Conservation (phyloP, 2,329 filamentous ascomycete species). For the Plectosphaerella plurivora region DNA sequence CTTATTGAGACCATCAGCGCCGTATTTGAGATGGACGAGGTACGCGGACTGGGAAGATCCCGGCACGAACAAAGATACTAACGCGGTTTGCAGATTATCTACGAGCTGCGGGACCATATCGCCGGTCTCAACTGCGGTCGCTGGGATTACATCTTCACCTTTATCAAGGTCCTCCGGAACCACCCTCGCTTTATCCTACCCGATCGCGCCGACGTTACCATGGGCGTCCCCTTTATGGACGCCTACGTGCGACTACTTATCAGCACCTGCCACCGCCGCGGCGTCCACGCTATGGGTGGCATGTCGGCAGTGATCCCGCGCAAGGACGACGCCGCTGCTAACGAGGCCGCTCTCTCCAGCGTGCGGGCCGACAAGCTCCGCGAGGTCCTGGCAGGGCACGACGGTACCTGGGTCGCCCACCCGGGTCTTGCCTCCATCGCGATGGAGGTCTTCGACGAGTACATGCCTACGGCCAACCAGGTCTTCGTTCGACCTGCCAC, state of each 20-base stretch:
- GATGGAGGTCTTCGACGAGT: conserved; percentile 89
- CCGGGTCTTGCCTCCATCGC: conserved; percentile 87
- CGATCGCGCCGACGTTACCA: conserved; percentile 85
- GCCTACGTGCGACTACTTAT: conserved; percentile 82
- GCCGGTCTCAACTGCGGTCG: conserved; percentile 96
- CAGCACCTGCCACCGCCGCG: conserved; percentile 94
- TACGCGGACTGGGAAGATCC: neutral
- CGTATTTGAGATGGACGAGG: conserved; percentile 97
- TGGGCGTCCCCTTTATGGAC: conserved; percentile 98
- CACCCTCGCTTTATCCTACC: conserved; percentile 91
- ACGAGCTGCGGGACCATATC: conserved; percentile 94
- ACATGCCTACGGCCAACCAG: conserved; percentile 99
- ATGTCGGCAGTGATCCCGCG: conserved; percentile 99
- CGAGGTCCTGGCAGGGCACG: conserved; percentile 91
- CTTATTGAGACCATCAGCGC: conserved; percentile 97
- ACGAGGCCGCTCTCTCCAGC: conserved; percentile 89
- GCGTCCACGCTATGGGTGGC: conserved; percentile 97
- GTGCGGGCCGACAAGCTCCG: conserved; percentile 95
- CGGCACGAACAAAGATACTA: neutral
- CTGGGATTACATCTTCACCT: conserved; percentile 99
- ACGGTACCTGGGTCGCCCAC: conserved; percentile 96
- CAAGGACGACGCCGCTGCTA: conserved; percentile 87
- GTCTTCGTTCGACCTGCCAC: conserved; percentile 81
- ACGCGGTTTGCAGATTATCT: conserved; percentile 65
- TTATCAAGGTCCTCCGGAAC: conserved; percentile 98